Percentiles rank a stretch among this genome's conserved stretches.
Conservation (phyloP, 345 rosid genomes). For the Melaleuca quinquenervia region DNA sequence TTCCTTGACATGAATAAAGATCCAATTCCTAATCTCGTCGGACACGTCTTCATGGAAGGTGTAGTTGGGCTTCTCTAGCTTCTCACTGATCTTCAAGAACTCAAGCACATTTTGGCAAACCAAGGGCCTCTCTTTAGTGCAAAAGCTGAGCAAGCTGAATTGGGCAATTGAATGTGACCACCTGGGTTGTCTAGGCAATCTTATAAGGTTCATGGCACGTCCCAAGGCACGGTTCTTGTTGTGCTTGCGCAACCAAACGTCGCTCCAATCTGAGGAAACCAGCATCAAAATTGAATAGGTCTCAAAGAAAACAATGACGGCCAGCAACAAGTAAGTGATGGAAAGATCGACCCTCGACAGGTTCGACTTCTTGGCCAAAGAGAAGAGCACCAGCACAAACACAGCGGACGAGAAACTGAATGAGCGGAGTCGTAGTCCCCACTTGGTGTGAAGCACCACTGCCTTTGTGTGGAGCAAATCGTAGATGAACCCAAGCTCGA, state of each 20-base stretch:
- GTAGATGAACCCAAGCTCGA: background rate
- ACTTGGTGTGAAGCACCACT: background rate
- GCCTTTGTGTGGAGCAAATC: background rate
- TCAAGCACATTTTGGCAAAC: background rate
- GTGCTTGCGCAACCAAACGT: background rate
- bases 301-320: conserved; percentile 6
- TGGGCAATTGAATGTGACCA: background rate
- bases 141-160: background rate
- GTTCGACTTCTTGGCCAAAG: background rate
- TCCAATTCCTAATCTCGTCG: background rate
- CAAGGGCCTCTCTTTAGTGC: background rate
- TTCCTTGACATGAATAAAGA: background rate
- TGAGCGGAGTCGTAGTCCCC: conserved; percentile 7
- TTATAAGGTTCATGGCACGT: background rate
- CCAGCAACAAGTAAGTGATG: conserved; percentile 8
- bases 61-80: background rate
- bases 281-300: background rate
- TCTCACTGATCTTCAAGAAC: background rate
- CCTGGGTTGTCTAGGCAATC: background rate
- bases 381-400: background rate
- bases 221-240: background rate
- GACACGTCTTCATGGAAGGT: background rate
- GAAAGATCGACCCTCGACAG: background rate
- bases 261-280: conserved; percentile 6
- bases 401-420: background rate